phyloP scores from a whole-genome alignment of 2,329 filamentous ascomycete species.

The Aplosporella prunicola region DNA sequence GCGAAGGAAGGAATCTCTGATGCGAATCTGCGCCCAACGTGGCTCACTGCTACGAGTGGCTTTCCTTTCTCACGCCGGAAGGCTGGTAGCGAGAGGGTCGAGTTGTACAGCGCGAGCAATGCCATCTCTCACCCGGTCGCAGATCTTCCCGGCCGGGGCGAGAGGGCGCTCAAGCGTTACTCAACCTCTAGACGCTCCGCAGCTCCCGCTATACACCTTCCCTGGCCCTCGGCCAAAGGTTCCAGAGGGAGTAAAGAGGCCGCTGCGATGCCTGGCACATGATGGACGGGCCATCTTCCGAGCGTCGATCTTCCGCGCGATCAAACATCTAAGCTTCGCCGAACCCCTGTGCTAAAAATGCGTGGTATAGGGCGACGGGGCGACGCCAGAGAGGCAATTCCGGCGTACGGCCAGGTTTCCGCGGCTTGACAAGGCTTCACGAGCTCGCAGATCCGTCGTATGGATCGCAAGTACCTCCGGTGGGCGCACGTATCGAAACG shows the following conservation, averaged over 20 bases:
- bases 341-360: no score
- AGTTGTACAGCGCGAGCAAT: constrained; percentile 8
- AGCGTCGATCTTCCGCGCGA: constrained; percentile 8
- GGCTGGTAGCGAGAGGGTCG: constrained; percentile 8
- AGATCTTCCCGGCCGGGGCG: constrained; percentile 2
- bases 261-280: constrained; percentile 9
- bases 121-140: constrained; percentile 5
- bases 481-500: no score
- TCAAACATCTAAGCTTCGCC: no score
- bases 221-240: neutral
- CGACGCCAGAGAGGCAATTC: no score
- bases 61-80: constrained; percentile 6
- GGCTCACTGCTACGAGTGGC: neutral
- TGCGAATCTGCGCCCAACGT: neutral
- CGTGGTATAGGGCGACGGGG: no score
- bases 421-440: no score
- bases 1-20: neutral
- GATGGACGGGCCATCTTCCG: constrained; percentile 1
- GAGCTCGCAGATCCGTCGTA: no score
- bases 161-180: constrained; percentile 3
- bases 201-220: constrained; percentile 5
- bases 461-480: no score
- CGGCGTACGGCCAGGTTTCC: no score
- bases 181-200: constrained; percentile 4
- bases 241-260: constrained; percentile 6